These are phyloP conservation scores for Yamadazyma epiphylla DNA, from an alignment of 1,139 yeast genomes.

Conservation along the genomic window DNA sequence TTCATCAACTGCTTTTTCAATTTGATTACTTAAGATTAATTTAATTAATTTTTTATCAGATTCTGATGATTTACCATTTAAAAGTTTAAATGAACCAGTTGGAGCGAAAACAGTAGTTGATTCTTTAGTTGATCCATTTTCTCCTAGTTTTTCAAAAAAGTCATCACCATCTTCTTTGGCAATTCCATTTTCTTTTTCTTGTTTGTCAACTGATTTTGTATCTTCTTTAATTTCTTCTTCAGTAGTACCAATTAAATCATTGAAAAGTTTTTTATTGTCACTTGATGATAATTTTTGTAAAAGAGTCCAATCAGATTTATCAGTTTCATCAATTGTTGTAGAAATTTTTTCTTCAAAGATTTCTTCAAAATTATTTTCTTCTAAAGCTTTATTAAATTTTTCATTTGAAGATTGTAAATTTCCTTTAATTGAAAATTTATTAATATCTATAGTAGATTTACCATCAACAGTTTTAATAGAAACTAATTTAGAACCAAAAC, in stretches of 20 bases:
- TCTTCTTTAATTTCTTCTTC: constrained; percentile 17
- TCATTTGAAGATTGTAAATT: constrained; percentile 37
- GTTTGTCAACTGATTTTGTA: constrained; percentile 13
- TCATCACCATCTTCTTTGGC: constrained; percentile 35
- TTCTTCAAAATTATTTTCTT: constrained; percentile 48
- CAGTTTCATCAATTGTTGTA: constrained; percentile 35
- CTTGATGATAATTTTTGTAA: constrained; percentile 53
- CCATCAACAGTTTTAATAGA: constrained; percentile 43
- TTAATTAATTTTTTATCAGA: constrained; percentile 46
- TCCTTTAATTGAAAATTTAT: constrained; percentile 43
- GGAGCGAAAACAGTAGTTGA: constrained; percentile 29
- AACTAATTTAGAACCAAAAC: constrained; percentile 90
- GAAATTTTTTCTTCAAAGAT: constrained; percentile 52
- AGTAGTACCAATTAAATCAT: constrained; percentile 12
- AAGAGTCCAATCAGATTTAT: constrained; percentile 74
- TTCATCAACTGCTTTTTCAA: constrained; percentile 62
- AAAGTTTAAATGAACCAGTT: constrained; percentile 42
- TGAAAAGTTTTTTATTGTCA: constrained; percentile 42
- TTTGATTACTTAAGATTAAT: constrained; percentile 60
- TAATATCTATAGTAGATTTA: constrained; percentile 45
- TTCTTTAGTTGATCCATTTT: constrained; percentile 12
- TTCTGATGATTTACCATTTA: constrained; percentile 16
- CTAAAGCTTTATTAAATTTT: constrained; percentile 57
- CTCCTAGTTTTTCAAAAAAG: constrained; percentile 46
- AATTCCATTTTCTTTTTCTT: constrained; percentile 15